phyloP scores from a whole-genome alignment of 2,329 filamentous ascomycete genomes.

The Neonectria punicea region DNA sequence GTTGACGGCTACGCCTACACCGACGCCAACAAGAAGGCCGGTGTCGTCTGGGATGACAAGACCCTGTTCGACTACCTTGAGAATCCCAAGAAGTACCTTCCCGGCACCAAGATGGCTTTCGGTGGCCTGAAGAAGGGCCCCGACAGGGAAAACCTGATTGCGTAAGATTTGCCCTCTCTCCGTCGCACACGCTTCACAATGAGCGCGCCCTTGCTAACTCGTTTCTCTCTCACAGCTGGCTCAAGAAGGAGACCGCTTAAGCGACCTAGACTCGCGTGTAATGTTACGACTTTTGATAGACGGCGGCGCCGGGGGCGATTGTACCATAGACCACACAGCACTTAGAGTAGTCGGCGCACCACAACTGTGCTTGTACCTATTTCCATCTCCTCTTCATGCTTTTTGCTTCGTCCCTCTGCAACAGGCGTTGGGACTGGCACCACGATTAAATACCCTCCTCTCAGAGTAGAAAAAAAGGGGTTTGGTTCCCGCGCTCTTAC shows the following conservation, averaged over 20 bases:
- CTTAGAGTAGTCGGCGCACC: constrained; percentile 45
- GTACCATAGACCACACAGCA: constrained; percentile 53
- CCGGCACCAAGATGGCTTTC: constrained; percentile 99
- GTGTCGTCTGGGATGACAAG: constrained; percentile 85
- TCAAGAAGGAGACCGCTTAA: constrained; percentile 77
- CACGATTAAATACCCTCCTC: constrained; percentile 4
- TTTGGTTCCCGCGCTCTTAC: constrained; percentile 26
- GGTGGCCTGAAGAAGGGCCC: constrained; percentile 99
- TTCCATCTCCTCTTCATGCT: constrained; percentile 49
- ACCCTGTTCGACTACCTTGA: constrained; percentile 98
- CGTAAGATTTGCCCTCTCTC: constrained; percentile 67
- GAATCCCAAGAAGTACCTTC: constrained; percentile 99
- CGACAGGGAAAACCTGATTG: constrained; percentile 99
- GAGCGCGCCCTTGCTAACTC: constrained; percentile 41
- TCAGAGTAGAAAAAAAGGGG: constrained; percentile 26
- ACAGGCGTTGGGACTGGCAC: constrained; percentile 37
- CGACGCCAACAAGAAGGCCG: constrained; percentile 99
- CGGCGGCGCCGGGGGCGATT: constrained; percentile 47
- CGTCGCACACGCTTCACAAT: background rate
- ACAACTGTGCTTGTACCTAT: constrained; percentile 48
- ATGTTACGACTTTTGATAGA: constrained; percentile 52
- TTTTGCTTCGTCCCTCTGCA: constrained; percentile 30
- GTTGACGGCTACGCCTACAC: constrained; percentile 97
- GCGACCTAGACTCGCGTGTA: constrained; percentile 49
- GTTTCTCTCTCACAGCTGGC: constrained; percentile 60